phyloP scores from a whole-genome alignment of 2,329 filamentous ascomycete species.

The Gremmenia infestans region DNA sequence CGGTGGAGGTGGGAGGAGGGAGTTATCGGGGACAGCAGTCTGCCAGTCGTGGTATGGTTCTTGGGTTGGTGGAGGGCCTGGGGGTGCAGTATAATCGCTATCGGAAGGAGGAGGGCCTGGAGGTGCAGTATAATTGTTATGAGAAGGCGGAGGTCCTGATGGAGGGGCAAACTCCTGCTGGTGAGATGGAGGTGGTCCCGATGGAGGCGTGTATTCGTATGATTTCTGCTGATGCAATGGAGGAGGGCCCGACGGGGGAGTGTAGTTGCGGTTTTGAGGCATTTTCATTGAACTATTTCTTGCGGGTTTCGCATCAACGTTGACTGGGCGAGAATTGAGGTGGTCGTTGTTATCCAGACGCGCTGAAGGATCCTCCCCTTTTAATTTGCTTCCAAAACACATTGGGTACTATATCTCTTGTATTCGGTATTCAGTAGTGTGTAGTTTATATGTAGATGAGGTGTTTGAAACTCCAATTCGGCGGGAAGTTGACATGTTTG shows the following conservation, averaged over 20 bases:
- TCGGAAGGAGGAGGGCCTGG: too few relatives aligned
- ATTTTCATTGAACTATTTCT: slow-evolving; percentile 20
- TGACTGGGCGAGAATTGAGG: slow-evolving; percentile 22
- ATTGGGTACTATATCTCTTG: slow-evolving; percentile 8
- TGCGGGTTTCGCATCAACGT: slow-evolving; percentile 10
- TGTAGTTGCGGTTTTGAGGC: slow-evolving; percentile 27
- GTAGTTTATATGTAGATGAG: not conserved
- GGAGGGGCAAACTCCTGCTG: slow-evolving; percentile 10
- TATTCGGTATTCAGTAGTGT: too few relatives aligned
- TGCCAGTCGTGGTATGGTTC: slow-evolving; percentile 62
- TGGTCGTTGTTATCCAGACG: slow-evolving; percentile 11
- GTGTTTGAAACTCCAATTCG: not conserved
- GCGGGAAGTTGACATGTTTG: not conserved
- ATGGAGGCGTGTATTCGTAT: too few relatives aligned
- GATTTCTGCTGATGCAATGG: slow-evolving; percentile 14
- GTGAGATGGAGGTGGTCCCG: not conserved
- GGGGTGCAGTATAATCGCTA: too few relatives aligned
- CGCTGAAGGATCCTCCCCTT: slow-evolving; percentile 19
- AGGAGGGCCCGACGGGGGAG: slow-evolving; percentile 35
- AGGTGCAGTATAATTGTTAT: slow-evolving; percentile 29
- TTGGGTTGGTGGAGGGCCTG: slow-evolving; percentile 28
- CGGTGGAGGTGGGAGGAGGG: slow-evolving; percentile 68
- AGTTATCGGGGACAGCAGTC: slow-evolving; percentile 64
- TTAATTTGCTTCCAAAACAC: slow-evolving; percentile 27
- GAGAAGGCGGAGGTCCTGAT: slow-evolving; percentile 19